Evolutionary conservation across 192 early-diverging fungal species (phyloP), one percentile per base, ranked within the genome.

Genomic region (Pilaira anomala): DNA sequence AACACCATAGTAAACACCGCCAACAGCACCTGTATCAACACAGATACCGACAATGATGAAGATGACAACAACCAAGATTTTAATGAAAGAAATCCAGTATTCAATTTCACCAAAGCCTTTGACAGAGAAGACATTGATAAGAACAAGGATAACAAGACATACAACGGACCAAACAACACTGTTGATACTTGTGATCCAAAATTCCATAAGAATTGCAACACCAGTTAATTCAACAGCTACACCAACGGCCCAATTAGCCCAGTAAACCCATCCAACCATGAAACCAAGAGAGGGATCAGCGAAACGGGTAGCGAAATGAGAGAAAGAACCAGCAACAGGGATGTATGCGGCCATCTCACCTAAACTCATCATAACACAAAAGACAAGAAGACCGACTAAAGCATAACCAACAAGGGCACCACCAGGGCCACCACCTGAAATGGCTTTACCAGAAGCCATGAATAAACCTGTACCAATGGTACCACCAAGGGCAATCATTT

Each of bases 11-110:
- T 67, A 56, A 36, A 80, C 72, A 36, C 84, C 85, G 36, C 88
- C 89, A 8, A 79, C 65, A 1, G 78, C 83, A 19, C 86, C 91
- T 18, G 85, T 78, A 62, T 84, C 81, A 7, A 91, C 87, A 33
- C 91, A 65, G 33, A 94, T 80, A 52, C 86, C 90, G 29, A 94
- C 78, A 48, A 95, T 77, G 55, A 96, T 80, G 62, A 98, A 96
- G 48, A 93, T 76, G 41, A 92, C 48, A 30, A 95, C 86, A 1
- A 90, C 83, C 12, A 92, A 56, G 48, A 98, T 85, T 73, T 98
- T 98, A 75, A 92, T 78, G n/a, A 87, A 48, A 2, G 87, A 82
- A 63, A 95, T 83, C 88, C 88, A 89, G 76, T 92, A 97, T 72
- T 93, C 91, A 2, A 83, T 67, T 71, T 93, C 91, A 56, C 91